Evolutionary conservation across 169 alveolate species (phyloP).

Genomic region (Neospora caninum): DNA sequence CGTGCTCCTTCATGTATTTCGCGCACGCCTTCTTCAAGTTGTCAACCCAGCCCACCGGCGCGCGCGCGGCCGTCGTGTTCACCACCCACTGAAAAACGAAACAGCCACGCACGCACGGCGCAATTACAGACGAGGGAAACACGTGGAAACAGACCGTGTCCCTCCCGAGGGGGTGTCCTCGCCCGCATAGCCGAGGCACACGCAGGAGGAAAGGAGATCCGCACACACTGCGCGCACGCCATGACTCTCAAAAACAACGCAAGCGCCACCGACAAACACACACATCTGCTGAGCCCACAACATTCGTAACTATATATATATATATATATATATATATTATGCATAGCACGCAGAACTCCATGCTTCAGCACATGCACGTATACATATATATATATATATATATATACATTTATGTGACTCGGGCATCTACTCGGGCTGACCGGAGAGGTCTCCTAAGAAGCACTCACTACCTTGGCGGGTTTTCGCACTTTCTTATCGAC

Average conservation of each 20-base stretch:
- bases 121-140: neutral
- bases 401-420: neutral
- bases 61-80: conserved; percentile 63
- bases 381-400: neutral
- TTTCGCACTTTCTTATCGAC: too few species aligned
- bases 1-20: conserved; percentile 50
- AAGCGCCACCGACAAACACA: too few species aligned
- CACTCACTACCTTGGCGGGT: too few species aligned
- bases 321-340: neutral
- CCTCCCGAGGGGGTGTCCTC: neutral
- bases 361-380: neutral
- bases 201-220: too few species aligned
- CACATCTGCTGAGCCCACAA: neutral
- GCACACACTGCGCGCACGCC: too few species aligned
- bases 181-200: too few species aligned
- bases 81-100: conserved; percentile 30
- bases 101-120: neutral
- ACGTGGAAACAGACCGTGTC: neutral
- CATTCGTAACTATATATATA: neutral
- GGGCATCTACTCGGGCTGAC: too few species aligned
- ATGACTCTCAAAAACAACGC: too few species aligned
- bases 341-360: neutral
- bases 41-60: conserved; percentile 68
- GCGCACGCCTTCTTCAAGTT: conserved; percentile 57
- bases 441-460: too few species aligned